Evolutionary conservation across 306 rosid species (phyloP), one percentile per base, ranked within the genome.

Genomic region (Acacia melanoxylon): DNA sequence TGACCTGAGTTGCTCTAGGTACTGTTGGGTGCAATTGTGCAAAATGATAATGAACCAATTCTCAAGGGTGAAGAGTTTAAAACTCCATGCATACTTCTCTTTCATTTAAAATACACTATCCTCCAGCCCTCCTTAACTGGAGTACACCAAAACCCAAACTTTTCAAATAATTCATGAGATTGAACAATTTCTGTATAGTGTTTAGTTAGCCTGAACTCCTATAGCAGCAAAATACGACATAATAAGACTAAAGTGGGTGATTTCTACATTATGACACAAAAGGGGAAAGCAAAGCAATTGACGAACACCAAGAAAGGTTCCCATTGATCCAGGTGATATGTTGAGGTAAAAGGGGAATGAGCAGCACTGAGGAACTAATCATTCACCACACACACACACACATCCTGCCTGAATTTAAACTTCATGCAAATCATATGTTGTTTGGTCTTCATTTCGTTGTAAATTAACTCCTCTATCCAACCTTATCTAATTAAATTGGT

Each of bases 361-460:
- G 6, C 52, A 17, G 31, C 31, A 10, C 41, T 10, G 31, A 19
- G 13, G 62, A 33, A 12, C 31, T 41, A 81, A 59, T 35, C 45
- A 15, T 74, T 67, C 76, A 71, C 51, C 51, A 37, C 8, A 19
- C 5, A 24, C 8, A 16, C n/a, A 17, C 11, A n/a, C 62, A 40
- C 71, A 59, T 15, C 46, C 41, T 8, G 41, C 54, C 65, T 24
- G 42, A 25, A 76, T 5, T 58, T 11, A 13, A 75, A 75, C 3
- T 58, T 24, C 8, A 56, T 37, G 79, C 35, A 75, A 61, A 42
- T 14, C 80, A 77, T 54, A 76, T 24, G 59, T 48, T 29, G 44
- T 29, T 77, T 76, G 65, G 69, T 35, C 65, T 48, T n/a, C 68
- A 80, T 66, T 52, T 71, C 45, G 42, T 35, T 16, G 16, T n/a